phyloP scores from a whole-genome alignment of 768 basidiomycete genomes.

The Leccinum broughii region DNA sequence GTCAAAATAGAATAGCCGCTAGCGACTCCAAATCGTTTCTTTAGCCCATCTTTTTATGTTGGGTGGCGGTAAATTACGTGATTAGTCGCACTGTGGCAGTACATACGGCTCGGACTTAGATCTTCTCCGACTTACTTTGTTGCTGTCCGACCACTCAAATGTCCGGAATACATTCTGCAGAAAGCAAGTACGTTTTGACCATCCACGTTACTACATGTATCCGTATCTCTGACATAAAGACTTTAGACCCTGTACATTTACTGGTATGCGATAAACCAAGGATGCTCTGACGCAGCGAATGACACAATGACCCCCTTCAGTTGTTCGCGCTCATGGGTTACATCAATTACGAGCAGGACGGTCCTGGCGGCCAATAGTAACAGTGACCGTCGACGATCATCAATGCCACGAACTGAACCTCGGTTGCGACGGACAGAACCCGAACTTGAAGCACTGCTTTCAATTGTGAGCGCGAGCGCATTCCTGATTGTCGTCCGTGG shows the following conservation, averaged over 20 bases:
- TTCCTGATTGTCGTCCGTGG: not conserved
- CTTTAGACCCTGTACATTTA: slow-evolving; percentile 15
- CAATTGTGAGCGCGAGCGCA: slow-evolving; percentile 45
- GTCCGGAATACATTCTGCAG: not conserved
- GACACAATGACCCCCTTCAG: slow-evolving; percentile 19
- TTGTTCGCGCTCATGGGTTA: slow-evolving; percentile 42
- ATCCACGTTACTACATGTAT: not conserved
- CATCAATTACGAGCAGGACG: slow-evolving; percentile 53
- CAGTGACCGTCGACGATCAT: slow-evolving; percentile 53
- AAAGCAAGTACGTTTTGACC: not conserved
- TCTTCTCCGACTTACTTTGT: no score
- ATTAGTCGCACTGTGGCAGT: not conserved
- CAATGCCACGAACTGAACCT: slow-evolving; percentile 56
- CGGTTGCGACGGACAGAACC: slow-evolving; percentile 69
- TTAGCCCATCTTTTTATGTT: no score
- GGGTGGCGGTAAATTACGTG: no score
- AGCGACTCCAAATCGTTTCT: no score
- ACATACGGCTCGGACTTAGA: no score
- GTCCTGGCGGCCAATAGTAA: slow-evolving; percentile 67
- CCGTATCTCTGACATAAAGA: not conserved
- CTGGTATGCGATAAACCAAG: not conserved
- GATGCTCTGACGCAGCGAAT: not conserved
- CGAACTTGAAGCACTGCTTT: slow-evolving; percentile 58
- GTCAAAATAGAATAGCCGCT: no score
- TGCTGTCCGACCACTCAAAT: not conserved